Evolutionary conservation across 2,329 filamentous ascomycete species (phyloP).

Genomic region (Sphaerulina musiva): DNA sequence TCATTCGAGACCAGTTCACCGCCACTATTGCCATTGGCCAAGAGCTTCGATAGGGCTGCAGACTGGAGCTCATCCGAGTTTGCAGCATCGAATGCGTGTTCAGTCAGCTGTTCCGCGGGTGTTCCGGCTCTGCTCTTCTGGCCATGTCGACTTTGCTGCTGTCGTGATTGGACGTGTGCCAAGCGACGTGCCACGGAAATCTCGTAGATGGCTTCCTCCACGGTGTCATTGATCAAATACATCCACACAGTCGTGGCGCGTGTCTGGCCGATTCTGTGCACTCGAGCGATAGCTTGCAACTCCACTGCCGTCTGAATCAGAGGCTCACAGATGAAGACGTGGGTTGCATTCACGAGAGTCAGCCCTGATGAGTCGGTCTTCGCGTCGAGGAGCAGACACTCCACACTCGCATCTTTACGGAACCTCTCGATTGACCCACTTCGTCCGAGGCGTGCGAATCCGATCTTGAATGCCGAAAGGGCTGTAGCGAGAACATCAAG

Average conservation of each 20-base stretch:
- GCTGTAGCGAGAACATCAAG: slow-evolving; percentile 65
- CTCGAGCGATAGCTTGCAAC: slow-evolving; percentile 87
- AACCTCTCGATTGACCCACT: slow-evolving; percentile 66
- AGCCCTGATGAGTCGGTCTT: slow-evolving; percentile 82
- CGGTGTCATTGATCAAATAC: slow-evolving; percentile 83
- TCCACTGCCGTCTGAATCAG: slow-evolving; percentile 90
- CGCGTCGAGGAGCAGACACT: slow-evolving; percentile 85
- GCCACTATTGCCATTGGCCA: slow-evolving; percentile 61
- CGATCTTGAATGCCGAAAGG: slow-evolving; percentile 65
- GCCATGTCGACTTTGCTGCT: slow-evolving; percentile 17
- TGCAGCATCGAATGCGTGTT: slow-evolving; percentile 66
- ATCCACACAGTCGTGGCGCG: slow-evolving; percentile 90
- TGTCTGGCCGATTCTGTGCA: slow-evolving; percentile 88
- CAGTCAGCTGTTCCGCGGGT: slow-evolving; percentile 31
- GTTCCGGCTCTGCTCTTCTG: slow-evolving; percentile 31
- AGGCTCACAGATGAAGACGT: slow-evolving; percentile 92
- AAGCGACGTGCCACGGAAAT: slow-evolving; percentile 73
- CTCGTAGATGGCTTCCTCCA: slow-evolving; percentile 87
- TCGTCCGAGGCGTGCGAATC: slow-evolving; percentile 62
- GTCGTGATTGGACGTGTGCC: slow-evolving; percentile 57
- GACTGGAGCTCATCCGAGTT: slow-evolving; percentile 79
- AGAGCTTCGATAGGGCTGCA: slow-evolving; percentile 61
- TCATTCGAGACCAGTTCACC: slow-evolving; percentile 73
- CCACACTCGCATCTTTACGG: slow-evolving; percentile 63
- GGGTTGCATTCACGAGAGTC: slow-evolving; percentile 85